Conservation (phyloP, 1,284 basidiomycete genomes). For the Sanghuangporus baumii region DNA sequence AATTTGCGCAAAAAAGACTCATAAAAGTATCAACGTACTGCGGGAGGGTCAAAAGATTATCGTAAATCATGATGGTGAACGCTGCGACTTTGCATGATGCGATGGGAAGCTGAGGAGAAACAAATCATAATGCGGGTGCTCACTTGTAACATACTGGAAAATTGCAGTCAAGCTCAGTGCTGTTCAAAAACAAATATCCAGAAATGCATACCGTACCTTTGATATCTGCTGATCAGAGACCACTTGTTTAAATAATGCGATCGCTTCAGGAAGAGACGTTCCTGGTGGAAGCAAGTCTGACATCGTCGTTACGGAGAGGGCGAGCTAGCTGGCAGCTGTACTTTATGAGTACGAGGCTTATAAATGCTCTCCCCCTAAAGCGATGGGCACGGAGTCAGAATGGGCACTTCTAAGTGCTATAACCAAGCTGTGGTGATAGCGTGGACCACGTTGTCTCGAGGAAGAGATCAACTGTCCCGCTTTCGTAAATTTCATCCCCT, state of each 20-base stretch:
- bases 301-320: background rate
- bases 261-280: background rate
- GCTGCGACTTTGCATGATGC: background rate
- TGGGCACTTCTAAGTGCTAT: no score
- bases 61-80: background rate
- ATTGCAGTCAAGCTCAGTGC: background rate
- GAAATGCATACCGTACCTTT: background rate
- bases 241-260: background rate
- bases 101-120: background rate
- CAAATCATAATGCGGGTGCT: background rate
- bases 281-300: background rate
- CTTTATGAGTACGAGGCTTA: background rate
- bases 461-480: no score
- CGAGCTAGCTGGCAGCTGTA: background rate
- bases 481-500: no score
- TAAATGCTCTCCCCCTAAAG: no score
- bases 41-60: background rate
- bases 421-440: no score
- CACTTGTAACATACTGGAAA: slow-evolving; percentile 1
- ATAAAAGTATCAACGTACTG: background rate
- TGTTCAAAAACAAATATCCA: background rate
- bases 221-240: background rate
- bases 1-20: no score
- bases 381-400: no score
- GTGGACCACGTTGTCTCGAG: no score